Evolutionary conservation across 768 basidiomycete genomes (phyloP), one percentile per base, ranked within the genome.

Genomic region (Phanerochaete sordida): DNA sequence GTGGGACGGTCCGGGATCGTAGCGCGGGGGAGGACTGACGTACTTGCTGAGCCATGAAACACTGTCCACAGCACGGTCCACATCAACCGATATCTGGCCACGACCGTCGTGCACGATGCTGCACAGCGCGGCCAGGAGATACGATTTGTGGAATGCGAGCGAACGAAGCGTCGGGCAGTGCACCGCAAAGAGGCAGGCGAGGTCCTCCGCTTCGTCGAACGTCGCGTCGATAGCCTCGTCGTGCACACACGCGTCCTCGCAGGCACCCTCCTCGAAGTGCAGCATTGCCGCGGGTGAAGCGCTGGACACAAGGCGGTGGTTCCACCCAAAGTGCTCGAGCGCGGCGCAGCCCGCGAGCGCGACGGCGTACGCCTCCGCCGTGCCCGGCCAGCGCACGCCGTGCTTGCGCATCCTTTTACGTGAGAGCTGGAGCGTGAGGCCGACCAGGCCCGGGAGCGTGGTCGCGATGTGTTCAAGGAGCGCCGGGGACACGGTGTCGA

Each of bases 321-420:
- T 62, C 61, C 61, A 62, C 5, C 55, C 50, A 27, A 62, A 62
- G 31, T 62, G 52, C 33, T 35, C 31, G 13, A 62, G 57, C 12
- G 24, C 31, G 48, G 3, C 9, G 61, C 54, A 62, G 43, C 26
- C 3, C 9, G 47, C 23, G 21, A 62, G 47, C 28, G 9, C 16
- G 4, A 19, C 28, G 15, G 61, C 61, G 50, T 62, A 62, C 45
- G 52, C 57, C 61, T 57, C 58, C 2, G 61, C 43, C 8, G 51
- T 15, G 31, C 30, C 2, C 12, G 57, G 61, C 61, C 61, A 62
- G 11, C 23, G 8, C 21, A 39, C 44, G 1, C 21, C 27, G n/a
- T 31, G 24, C 21, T 48, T 7, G 19, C 48, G 24, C n/a, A 4
- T 11, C n/a, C 49, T 45, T 3, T 26, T 13, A 23, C 61, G 57